A percentile compares a stretch with the other conserved stretches of the same genome.
Conservation (phyloP, 495 filamentous ascomycete species). For the Ascobolus immersus region DNA sequence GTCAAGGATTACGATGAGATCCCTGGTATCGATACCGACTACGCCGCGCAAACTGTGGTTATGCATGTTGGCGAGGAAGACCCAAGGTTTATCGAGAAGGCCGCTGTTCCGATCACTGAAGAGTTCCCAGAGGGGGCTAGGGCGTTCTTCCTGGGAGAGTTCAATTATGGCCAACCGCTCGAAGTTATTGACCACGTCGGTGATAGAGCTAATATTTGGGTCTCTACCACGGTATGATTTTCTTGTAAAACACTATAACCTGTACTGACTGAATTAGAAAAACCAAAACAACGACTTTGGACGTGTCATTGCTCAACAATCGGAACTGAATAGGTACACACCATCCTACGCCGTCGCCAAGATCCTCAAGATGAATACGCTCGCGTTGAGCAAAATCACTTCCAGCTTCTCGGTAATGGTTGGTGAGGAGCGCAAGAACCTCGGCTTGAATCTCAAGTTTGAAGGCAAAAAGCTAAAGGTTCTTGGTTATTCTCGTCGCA, state of each 20-base stretch:
- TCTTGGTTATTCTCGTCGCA: conserved; percentile 74
- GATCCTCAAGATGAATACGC: conserved; percentile 51
- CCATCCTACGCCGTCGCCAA: conserved; percentile 71
- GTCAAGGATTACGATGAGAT: conserved; percentile 82
- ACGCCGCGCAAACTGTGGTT: conserved; percentile 71
- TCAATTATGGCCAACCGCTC: conserved; percentile 70
- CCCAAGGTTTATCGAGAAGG: conserved; percentile 70
- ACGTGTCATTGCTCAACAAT: conserved; percentile 35
- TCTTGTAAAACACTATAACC: neutral
- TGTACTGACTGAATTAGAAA: conserved; percentile 14
- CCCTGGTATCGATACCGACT: conserved; percentile 75
- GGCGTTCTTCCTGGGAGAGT: conserved; percentile 92
- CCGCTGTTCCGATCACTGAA: conserved; percentile 61
- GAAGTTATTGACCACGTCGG: conserved; percentile 50
- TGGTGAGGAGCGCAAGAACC: conserved; percentile 49
- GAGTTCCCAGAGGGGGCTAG: conserved; percentile 63
- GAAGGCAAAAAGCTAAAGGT: conserved; percentile 89
- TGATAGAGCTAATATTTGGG: conserved; percentile 49
- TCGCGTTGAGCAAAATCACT: conserved; percentile 85
- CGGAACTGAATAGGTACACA: conserved; percentile 45
- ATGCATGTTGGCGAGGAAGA: conserved; percentile 80
- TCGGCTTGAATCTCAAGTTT: conserved; percentile 91
- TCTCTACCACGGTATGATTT: conserved; percentile 28
- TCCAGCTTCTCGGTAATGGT: conserved; percentile 70
- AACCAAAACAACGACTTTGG: conserved; percentile 61